Evolutionary conservation across 495 filamentous ascomycete genomes (phyloP), one percentile per base, ranked within the genome.

Genomic region (Corynascus novoguineensis): DNA sequence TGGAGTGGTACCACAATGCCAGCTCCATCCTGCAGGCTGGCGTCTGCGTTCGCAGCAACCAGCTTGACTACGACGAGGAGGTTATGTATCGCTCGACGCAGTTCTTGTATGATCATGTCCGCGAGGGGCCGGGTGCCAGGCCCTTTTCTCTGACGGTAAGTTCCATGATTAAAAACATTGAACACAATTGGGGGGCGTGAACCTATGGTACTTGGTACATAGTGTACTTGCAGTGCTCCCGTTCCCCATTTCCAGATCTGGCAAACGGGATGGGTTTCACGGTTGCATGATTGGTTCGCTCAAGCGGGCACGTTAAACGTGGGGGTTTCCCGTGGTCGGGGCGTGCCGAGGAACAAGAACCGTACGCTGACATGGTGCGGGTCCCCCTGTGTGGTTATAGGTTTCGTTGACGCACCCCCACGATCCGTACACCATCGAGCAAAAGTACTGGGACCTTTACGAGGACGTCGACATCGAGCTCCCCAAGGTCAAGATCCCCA

Each of bases 11-110:
- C 63, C 90, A 96, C 75, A 95, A 93, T 73, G 89, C 89, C 71
- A 86, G 86, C 55, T 93, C 89, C 9, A 90, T 96, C 59, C 74
- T 89, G 68, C 88, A 96, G 64, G 90, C 90, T 1, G 90, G 90
- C 9, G 78, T 81, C 3, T 91, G 89, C 53, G 81, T 93, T 28
- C 80, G 89, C 56, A 90, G 86, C 63, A 96, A 96, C 74, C 90
- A 96, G 74, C 80, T 96, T n/a, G 90, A 96, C 64, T 96, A 89
- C 60, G 90, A 96, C 62, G 89, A 93, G 72, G 90, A 96, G 70
- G 89, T 93, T 62, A 90, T 93, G 79, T 90, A 89, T 71, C 85
- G 83, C 73, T 82, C 86, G 7, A 84, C 79, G 32, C 89, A 92
- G 69, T 96, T 89, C 66, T 74, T 96, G 34, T 92, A 87, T 68